Evolutionary conservation across 768 basidiomycete genomes (phyloP), one percentile per base, ranked within the genome.

Genomic region (Suillus alpinus): DNA sequence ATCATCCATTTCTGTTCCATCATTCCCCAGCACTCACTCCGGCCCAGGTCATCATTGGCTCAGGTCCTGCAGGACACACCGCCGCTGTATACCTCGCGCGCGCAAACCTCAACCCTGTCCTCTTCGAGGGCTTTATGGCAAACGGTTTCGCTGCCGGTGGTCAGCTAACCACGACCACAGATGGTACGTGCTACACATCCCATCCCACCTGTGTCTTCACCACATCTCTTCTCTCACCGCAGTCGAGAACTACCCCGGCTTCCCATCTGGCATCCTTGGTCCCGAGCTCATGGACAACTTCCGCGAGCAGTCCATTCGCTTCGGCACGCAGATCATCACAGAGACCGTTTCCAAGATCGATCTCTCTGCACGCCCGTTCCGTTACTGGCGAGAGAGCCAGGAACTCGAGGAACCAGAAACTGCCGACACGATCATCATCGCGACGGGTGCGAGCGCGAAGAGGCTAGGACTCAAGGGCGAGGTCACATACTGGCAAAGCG

Each of bases 251-350:
- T 98, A 94, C 76, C 96, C 96, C 34, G 96, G 96, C 41, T 99
- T 98, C 80, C 96, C 96, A 1, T 80, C 86, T 16, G 97, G 97
- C 32, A 94, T 99, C 49, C 82, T 94, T 65, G 97, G 97, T 40
- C 89, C 94, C 9, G 95, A 98, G 71, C 86, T 99, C 74, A 99
- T 98, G 96, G 95, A 98, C 75, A 97, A 97, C 71, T 98, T 99
- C 83, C 92, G 96, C 62, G 92, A 92, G 62, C 96, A 99, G 72
- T 94, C 93, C 23, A 78, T 95, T 63, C 88, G 94, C 47, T 98
- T 98, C 71, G 96, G 96, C 58, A 98, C 96, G 16, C 80, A 78
- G 51, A 91, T 99, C 74, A 92, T 97, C 77, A 99, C 97, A 20
- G 97, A 98, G 80, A 99, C 97, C 1, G 88, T 99, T 20, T 89